phyloP scores from a whole-genome alignment of 1,139 yeast genomes.

The Eremothecium cymbalariae region DNA sequence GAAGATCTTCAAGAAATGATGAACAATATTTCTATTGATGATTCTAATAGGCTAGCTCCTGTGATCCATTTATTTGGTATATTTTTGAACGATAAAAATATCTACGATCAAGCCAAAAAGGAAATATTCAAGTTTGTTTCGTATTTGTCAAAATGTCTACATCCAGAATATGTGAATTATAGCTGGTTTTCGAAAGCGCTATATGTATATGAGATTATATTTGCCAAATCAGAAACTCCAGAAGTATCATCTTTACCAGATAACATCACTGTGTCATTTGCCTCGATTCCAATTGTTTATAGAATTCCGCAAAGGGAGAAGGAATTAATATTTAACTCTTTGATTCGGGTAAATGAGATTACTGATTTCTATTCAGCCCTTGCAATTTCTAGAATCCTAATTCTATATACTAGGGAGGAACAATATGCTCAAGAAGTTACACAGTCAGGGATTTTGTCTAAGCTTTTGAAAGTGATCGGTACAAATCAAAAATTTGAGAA shows the following conservation, averaged over 20 bases:
- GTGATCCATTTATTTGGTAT: conserved; percentile 43
- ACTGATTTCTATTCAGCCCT: conserved; percentile 41
- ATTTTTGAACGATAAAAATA: conserved; percentile 33
- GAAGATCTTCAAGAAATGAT: conserved; percentile 34
- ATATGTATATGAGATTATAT: conserved; percentile 41
- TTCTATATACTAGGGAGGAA: conserved; percentile 45
- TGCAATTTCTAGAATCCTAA: conserved; percentile 45
- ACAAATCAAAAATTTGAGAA: conserved; percentile 28
- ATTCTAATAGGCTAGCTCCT: conserved; percentile 36
- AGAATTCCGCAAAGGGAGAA: conserved; percentile 32
- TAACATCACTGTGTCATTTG: conserved; percentile 23
- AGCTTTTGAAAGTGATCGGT: conserved; percentile 31
- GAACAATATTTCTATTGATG: conserved; percentile 29
- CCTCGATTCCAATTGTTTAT: conserved; percentile 19
- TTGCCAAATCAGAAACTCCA: conserved; percentile 42
- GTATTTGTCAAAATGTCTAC: conserved; percentile 36
- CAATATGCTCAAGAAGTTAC: conserved; percentile 37
- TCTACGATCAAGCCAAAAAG: conserved; percentile 25
- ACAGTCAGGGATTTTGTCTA: conserved; percentile 37
- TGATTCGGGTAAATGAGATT: conserved; percentile 38
- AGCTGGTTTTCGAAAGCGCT: conserved; percentile 48
- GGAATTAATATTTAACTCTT: conserved; percentile 36
- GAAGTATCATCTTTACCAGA: conserved; percentile 23
- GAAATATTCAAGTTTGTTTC: conserved; percentile 34
- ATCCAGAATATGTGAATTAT: conserved; percentile 34